These are phyloP conservation scores for Stagonosporopsis rhizophila DNA, from an alignment of 2,329 filamentous ascomycete genomes.

Conservation along the genomic window DNA sequence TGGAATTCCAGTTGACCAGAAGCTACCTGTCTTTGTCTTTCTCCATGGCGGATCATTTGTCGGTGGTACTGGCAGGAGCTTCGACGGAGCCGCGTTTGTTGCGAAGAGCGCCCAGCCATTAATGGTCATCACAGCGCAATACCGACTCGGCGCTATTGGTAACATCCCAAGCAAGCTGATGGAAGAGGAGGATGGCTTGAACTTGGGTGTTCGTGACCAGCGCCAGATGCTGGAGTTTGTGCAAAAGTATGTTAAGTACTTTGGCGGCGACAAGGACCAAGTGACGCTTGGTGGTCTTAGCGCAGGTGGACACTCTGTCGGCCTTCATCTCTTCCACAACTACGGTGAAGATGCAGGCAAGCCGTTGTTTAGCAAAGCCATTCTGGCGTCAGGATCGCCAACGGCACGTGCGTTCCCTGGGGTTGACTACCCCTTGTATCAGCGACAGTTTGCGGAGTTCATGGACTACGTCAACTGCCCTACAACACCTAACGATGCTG, in stretches of 20 bases:
- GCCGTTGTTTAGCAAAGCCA: constrained; percentile 43
- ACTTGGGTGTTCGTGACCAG: constrained; percentile 44
- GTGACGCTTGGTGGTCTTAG: constrained; percentile 53
- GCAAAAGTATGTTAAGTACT: constrained; percentile 47
- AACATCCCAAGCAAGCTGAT: constrained; percentile 45
- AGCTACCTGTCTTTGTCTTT: constrained; percentile 43
- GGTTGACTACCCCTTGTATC: constrained; percentile 41
- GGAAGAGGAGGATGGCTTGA: constrained; percentile 43
- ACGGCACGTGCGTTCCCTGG: constrained; percentile 47
- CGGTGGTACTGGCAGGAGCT: constrained; percentile 37
- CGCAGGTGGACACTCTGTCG: constrained; percentile 49
- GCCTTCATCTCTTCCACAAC: constrained; percentile 47
- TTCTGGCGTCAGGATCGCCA: constrained; percentile 45
- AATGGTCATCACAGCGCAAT: constrained; percentile 46
- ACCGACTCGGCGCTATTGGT: constrained; percentile 45
- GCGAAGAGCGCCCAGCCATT: constrained; percentile 39
- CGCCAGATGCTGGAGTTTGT: constrained; percentile 48
- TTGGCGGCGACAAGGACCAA: constrained; percentile 50
- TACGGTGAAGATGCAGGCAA: constrained; percentile 42
- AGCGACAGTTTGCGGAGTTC: constrained; percentile 39
- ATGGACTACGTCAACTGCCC: constrained; percentile 42
- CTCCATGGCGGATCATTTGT: constrained; percentile 45
- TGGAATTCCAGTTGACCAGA: constrained; percentile 33
- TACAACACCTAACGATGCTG: constrained; percentile 32
- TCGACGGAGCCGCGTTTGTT: constrained; percentile 46